These are phyloP conservation scores for Musa beccarii DNA, from an alignment of 176 grass and related monocot genomes.

Conservation along the genomic window DNA sequence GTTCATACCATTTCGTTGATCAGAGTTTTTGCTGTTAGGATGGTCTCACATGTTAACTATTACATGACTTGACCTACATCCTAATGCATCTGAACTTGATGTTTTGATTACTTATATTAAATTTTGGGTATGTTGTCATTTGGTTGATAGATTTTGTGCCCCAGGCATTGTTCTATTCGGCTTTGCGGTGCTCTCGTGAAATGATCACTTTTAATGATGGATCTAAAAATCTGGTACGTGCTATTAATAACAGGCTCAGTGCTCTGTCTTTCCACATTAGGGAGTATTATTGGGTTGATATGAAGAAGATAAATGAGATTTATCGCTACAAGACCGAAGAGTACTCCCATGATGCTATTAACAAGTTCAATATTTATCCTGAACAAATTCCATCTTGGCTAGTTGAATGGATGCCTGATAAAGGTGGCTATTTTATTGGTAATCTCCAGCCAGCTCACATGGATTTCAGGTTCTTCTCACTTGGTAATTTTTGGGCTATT, in stretches of 20 bases:
- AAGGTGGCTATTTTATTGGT: constrained; percentile 37
- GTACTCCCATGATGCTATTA: constrained; percentile 39
- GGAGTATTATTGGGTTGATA: constrained; percentile 43
- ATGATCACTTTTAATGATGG: constrained; percentile 30
- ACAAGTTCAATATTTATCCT: constrained; percentile 48
- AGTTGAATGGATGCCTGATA: constrained; percentile 34
- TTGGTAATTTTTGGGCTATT: constrained; percentile 93
- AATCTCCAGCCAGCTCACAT: constrained; percentile 85
- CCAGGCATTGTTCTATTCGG: constrained; percentile 39
- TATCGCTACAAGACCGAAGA: constrained; percentile 40
- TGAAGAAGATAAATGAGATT: constrained; percentile 41
- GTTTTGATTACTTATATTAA: background rate
- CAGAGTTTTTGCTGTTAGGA: background rate
- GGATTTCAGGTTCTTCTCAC: constrained; percentile 98
- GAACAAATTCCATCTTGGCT: constrained; percentile 43
- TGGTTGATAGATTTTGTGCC: constrained; percentile 3
- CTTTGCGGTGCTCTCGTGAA: constrained; percentile 34
- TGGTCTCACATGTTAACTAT: background rate
- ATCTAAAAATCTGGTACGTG: constrained; percentile 28
- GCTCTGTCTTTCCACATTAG: constrained; percentile 38
- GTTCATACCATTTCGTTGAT: no score
- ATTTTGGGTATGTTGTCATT: background rate
- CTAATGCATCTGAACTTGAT: background rate
- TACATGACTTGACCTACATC: background rate
- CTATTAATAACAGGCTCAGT: constrained; percentile 32